A percentile compares a stretch with the other conserved stretches of the same genome.
Evolutionary conservation across 768 basidiomycete species (phyloP).

Genomic region (Strobilomyces echinocephalus): DNA sequence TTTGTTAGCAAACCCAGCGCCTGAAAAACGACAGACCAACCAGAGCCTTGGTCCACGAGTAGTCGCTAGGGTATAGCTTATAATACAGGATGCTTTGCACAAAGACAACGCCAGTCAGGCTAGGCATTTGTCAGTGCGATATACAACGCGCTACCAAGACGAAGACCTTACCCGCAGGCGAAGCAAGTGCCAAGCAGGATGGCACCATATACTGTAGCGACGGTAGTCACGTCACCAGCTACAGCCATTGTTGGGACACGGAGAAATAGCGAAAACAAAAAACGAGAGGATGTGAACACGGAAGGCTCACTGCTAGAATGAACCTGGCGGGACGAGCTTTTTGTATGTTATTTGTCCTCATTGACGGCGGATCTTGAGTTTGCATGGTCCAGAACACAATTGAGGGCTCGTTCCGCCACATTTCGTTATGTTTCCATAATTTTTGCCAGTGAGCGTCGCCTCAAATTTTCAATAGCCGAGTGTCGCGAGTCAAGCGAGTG

Average conservation of each 20-base stretch:
- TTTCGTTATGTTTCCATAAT: conserved; percentile 19
- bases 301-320: conserved; percentile 19
- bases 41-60: conserved; percentile 24
- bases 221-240: conserved; percentile 29
- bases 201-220: conserved; percentile 30
- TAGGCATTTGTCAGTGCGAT: conserved; percentile 11
- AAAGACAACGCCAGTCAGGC: conserved; percentile 30
- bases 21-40: conserved; percentile 3
- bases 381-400: conserved; percentile 10
- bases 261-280: conserved; percentile 1
- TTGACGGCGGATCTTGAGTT: conserved; percentile 25
- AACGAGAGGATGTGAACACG: conserved; percentile 30
- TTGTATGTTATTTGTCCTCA: conserved; percentile 33
- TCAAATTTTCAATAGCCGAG: background rate
- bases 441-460: background rate
- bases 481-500: background rate
- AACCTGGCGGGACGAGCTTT: conserved; percentile 8
- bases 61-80: conserved; percentile 30
- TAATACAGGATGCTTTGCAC: conserved; percentile 30
- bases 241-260: conserved; percentile 9
- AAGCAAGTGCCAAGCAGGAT: conserved; percentile 31
- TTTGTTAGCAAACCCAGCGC: background rate
- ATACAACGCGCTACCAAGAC: background rate
- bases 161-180: conserved; percentile 21
- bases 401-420: conserved; percentile 8